phyloP scores from a whole-genome alignment of 306 rosid species.

The Trifolium fragiferum region DNA sequence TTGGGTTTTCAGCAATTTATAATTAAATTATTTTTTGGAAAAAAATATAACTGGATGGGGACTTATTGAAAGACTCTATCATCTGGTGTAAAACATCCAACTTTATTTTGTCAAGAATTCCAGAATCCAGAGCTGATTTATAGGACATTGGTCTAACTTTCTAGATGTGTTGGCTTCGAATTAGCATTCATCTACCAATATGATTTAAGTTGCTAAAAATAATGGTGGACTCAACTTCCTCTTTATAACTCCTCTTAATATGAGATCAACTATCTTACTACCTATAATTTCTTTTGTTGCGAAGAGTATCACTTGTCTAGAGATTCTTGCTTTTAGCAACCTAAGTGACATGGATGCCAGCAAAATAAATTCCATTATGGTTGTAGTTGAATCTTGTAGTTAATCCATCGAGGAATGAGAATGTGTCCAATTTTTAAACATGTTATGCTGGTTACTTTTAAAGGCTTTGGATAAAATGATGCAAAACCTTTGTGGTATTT shows the following conservation, averaged over 20 bases:
- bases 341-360: neutral
- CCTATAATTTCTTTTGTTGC: neutral
- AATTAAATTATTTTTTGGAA: neutral
- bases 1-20: conserved; percentile 23
- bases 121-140: neutral
- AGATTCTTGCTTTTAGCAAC: neutral
- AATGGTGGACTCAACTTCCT: conserved; percentile 1
- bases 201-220: conserved; percentile 34
- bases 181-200: conserved; percentile 22
- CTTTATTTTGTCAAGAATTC: neutral
- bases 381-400: conserved; percentile 21
- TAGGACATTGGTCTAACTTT: neutral
- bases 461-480: neutral
- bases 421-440: neutral
- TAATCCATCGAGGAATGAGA: conserved; percentile 3
- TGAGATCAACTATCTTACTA: neutral
- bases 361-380: neutral
- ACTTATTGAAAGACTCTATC: conserved; percentile 5
- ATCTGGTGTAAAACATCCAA: conserved; percentile 1
- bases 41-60: conserved; percentile 1
- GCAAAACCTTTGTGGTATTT: neutral
- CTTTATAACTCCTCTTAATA: conserved; percentile 3
- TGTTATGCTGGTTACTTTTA: neutral
- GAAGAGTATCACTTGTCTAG: conserved; percentile 2
- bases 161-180: neutral